These are phyloP conservation scores for Neonectria neomacrospora DNA, from an alignment of 2,329 filamentous ascomycete genomes.

Conservation along the genomic window DNA sequence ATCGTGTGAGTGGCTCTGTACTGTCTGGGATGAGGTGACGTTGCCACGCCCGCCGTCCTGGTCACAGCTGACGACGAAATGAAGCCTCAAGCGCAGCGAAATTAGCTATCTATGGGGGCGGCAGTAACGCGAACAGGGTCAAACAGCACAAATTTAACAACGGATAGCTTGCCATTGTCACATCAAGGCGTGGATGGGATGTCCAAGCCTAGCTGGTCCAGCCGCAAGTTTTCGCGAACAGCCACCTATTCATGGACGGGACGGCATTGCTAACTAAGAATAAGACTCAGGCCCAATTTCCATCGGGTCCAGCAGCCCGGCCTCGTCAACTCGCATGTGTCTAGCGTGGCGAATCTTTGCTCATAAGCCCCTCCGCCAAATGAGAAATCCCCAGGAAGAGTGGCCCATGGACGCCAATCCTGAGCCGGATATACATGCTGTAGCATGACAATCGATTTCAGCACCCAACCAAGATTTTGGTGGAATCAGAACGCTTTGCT, in stretches of 20 bases:
- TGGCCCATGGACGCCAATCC: constrained; percentile 25
- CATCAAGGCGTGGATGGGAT: constrained; percentile 21
- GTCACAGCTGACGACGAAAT: constrained; percentile 41
- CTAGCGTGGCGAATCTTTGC: constrained; percentile 16
- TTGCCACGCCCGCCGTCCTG: constrained; percentile 21
- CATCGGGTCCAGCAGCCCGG: constrained; percentile 21
- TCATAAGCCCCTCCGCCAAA: constrained; percentile 22
- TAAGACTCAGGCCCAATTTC: constrained; percentile 26
- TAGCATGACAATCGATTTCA: constrained; percentile 25
- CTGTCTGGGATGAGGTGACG: constrained; percentile 39
- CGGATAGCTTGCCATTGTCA: constrained; percentile 38
- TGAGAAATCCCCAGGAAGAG: constrained; percentile 21
- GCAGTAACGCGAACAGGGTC: constrained; percentile 22
- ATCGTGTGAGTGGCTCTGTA: constrained; percentile 26
- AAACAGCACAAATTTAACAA: constrained; percentile 19
- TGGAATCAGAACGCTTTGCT: constrained; percentile 17
- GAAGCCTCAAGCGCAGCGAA: constrained; percentile 40
- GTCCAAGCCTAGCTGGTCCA: constrained; percentile 24
- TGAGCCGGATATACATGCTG: constrained; percentile 15
- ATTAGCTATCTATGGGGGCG: constrained; percentile 36
- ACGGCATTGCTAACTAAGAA: constrained; percentile 31
- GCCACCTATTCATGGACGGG: constrained; percentile 23
- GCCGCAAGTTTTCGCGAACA: constrained; percentile 25
- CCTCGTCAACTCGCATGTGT: constrained; percentile 20
- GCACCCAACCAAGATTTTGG: constrained; percentile 17